Evolutionary conservation across 169 alveolate species (phyloP).

Genomic region (Plasmodium malariae): DNA sequence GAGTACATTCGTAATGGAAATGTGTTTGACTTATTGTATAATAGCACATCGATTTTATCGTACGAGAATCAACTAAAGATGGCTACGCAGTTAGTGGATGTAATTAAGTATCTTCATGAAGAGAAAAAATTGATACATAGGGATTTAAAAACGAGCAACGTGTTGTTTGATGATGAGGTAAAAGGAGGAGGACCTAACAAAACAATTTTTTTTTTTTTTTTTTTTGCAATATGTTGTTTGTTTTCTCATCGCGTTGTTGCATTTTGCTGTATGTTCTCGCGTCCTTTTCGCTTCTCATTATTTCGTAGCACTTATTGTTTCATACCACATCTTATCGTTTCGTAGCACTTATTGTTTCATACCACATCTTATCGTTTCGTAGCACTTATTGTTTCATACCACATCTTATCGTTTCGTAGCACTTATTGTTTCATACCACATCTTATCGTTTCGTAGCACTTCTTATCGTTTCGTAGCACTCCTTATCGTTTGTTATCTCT

Average conservation of each 20-base stretch:
- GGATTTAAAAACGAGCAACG: constrained; percentile 87
- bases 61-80: constrained; percentile 81
- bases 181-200: background rate
- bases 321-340: too few species aligned
- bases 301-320: too few species aligned
- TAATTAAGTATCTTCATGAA: constrained; percentile 81
- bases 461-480: too few species aligned
- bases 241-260: background rate
- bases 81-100: constrained; percentile 82
- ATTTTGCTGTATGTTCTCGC: too few species aligned
- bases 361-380: too few species aligned
- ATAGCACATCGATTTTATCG: constrained; percentile 77
- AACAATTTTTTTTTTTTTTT: background rate
- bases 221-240: background rate
- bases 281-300: too few species aligned
- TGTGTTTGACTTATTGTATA: constrained; percentile 83
- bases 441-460: too few species aligned
- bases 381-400: too few species aligned
- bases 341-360: too few species aligned
- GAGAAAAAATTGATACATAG: constrained; percentile 84
- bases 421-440: too few species aligned
- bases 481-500: background rate
- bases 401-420: too few species aligned
- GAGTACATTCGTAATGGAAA: constrained; percentile 86
- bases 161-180: constrained; percentile 82